Evolutionary conservation across 2,329 filamentous ascomycete genomes (phyloP), one percentile per base, ranked within the genome.

Genomic region (Curvularia sp.): DNA sequence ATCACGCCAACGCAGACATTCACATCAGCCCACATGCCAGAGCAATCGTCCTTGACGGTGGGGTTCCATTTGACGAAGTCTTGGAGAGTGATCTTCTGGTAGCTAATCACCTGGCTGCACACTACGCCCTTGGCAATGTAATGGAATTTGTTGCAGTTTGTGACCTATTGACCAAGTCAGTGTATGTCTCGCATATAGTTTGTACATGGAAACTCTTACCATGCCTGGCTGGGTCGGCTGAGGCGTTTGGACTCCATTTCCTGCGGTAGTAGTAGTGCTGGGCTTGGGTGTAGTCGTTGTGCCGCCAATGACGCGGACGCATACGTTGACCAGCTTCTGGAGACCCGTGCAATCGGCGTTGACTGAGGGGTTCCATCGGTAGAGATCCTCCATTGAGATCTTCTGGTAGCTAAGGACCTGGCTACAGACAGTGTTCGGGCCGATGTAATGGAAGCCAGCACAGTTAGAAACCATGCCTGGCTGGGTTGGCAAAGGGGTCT

Each of bases 141-240:
- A 31, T 63, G 51, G 24, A 62, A 62, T 7, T 42, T 58, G 7
- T 57, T 49, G 49, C 58, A 63, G 49, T 62, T 64, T 4, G 18
- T 50, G 3, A 62, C 22, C 22, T 24, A 4, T 24, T 24, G 22
- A 24, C 22, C 3, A 24, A 24, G 4, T 24, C 22, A 24, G 22
- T 24, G 22, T 24, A 24, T 24, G 22, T 24, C 22, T 24, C 22
- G 4, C 22, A 24, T 24, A 24, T 24, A 24, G 22, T 24, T 24
- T 4, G 22, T 24, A 24, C 22, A 4, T 24, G 22, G 4, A 2
- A 24, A 24, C 22, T 24, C 22, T 24, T 24, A 24, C 53, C 46
- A 65, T 65, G 2, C 49, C 57, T 0, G 39, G 30, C 33, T 63
- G 63, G 2, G 43, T 56, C 2, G 56, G 58, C 20, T 50, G 43